phyloP scores from a whole-genome alignment of 805 yeast genomes.

The Candida railenensis region DNA sequence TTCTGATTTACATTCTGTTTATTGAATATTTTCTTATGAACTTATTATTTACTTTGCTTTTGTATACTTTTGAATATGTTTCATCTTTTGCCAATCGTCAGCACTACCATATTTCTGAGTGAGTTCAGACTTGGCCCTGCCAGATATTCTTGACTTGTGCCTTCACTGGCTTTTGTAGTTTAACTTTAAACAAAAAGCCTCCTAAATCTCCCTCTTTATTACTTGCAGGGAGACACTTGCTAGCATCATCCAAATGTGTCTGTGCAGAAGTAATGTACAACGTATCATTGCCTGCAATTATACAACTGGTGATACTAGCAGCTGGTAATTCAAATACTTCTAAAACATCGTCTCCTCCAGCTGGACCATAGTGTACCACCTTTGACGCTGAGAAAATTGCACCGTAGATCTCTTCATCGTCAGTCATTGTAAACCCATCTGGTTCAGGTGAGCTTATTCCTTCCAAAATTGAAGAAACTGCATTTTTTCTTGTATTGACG shows the following conservation, averaged over 20 bases:
- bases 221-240: constrained; percentile 18
- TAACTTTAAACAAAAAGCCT: constrained; percentile 55
- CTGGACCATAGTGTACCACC: constrained; percentile 51
- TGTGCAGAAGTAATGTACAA: constrained; percentile 71
- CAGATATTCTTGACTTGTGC: constrained; percentile 26
- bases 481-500: constrained; percentile 15
- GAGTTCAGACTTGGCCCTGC: constrained; percentile 22
- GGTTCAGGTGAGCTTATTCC: constrained; percentile 51
- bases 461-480: constrained; percentile 34
- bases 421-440: constrained; percentile 72
- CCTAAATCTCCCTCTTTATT: constrained; percentile 50
- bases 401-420: constrained; percentile 53
- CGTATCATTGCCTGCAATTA: constrained; percentile 66
- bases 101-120: background rate
- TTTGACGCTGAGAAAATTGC: constrained; percentile 65
- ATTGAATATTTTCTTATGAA: background rate
- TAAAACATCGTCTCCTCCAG: constrained; percentile 55
- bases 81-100: too few species aligned
- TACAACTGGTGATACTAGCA: constrained; percentile 62
- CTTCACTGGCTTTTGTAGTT: constrained; percentile 29
- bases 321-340: constrained; percentile 57
- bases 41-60: background rate
- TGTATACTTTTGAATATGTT: too few species aligned
- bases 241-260: constrained; percentile 41
- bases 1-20: background rate